phyloP scores from a whole-genome alignment of 169 alveolate species.

The Plasmodium coatneyi region DNA sequence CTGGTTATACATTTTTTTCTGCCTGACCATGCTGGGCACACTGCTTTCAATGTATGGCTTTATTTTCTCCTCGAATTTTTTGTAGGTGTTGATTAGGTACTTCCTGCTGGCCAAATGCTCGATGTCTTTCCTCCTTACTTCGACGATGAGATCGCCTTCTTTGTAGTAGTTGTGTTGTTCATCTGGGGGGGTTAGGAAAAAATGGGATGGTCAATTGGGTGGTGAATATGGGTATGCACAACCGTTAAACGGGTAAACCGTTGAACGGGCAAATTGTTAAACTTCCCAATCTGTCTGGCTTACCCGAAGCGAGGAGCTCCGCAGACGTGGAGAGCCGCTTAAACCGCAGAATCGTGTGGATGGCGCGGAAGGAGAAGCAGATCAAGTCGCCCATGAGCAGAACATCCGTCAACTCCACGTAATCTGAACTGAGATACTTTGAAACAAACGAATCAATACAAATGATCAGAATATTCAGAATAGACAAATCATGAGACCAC shows the following conservation, averaged over 20 bases:
- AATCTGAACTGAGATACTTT: constrained; percentile 53
- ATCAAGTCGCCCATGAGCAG: constrained; percentile 38
- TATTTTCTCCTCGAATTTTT: constrained; percentile 69
- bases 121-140: constrained; percentile 19
- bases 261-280: neutral
- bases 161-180: constrained; percentile 36
- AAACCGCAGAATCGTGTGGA: constrained; percentile 17
- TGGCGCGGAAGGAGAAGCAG: constrained; percentile 21
- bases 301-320: constrained; percentile 39
- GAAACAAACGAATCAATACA: constrained; percentile 73
- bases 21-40: constrained; percentile 66
- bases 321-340: constrained; percentile 30
- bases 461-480: constrained; percentile 45
- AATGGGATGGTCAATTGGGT: neutral
- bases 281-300: neutral
- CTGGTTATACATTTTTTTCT: constrained; percentile 43
- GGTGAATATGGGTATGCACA: neutral
- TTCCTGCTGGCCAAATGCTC: constrained; percentile 66
- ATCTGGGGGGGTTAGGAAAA: neutral
- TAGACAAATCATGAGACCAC: constrained; percentile 52
- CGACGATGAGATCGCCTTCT: constrained; percentile 30
- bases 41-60: constrained; percentile 73
- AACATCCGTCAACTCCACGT: constrained; percentile 53
- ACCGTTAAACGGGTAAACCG: neutral
- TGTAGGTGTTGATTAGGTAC: constrained; percentile 46